Conservation (phyloP, 805 yeast genomes). For the Lachancea kluyveri region DNA sequence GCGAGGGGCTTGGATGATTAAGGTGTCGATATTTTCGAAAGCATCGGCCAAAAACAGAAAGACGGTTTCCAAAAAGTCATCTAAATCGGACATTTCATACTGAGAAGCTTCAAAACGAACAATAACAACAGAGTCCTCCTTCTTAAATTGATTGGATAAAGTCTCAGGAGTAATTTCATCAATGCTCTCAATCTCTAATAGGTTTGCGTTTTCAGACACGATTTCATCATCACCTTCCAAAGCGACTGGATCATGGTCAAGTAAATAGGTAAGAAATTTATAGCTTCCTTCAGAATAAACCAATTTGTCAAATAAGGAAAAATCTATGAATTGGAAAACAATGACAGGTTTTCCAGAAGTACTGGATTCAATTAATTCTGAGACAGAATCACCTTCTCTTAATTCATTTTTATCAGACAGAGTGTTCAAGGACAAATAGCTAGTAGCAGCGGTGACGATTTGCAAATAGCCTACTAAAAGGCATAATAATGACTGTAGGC, state of each 20-base stretch:
- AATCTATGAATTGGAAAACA: slow-evolving; percentile 20
- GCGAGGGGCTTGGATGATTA: slow-evolving; percentile 14
- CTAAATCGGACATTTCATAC: slow-evolving; percentile 21
- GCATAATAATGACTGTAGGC: slow-evolving; percentile 1
- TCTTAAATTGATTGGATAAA: slow-evolving; percentile 15
- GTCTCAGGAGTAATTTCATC: slow-evolving; percentile 18
- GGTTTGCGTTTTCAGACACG: slow-evolving; percentile 3
- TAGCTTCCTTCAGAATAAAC: slow-evolving; percentile 8
- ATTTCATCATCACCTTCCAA: slow-evolving; percentile 6
- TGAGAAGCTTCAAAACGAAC: slow-evolving; percentile 18
- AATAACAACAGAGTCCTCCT: slow-evolving; percentile 16
- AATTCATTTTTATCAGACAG: slow-evolving; percentile 8
- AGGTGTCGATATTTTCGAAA: slow-evolving; percentile 13
- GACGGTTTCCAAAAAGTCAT: slow-evolving; percentile 23
- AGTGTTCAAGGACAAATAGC: slow-evolving; percentile 12
- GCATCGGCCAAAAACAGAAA: slow-evolving; percentile 20
- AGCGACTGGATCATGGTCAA: slow-evolving; percentile 11
- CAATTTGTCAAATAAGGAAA: slow-evolving; percentile 12
- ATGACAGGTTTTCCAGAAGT: slow-evolving; percentile 17
- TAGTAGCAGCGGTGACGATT: slow-evolving; percentile 6
- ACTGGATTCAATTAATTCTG: slow-evolving; percentile 4
- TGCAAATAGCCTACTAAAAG: slow-evolving; percentile 3
- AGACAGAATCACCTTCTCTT: slow-evolving; percentile 4
- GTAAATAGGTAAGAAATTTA: slow-evolving; percentile 18
- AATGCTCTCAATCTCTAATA: slow-evolving; percentile 9